These are phyloP conservation scores for Vaucheria bursata DNA, from an alignment of 352 stramenopile species.

Conservation along the genomic window DNA sequence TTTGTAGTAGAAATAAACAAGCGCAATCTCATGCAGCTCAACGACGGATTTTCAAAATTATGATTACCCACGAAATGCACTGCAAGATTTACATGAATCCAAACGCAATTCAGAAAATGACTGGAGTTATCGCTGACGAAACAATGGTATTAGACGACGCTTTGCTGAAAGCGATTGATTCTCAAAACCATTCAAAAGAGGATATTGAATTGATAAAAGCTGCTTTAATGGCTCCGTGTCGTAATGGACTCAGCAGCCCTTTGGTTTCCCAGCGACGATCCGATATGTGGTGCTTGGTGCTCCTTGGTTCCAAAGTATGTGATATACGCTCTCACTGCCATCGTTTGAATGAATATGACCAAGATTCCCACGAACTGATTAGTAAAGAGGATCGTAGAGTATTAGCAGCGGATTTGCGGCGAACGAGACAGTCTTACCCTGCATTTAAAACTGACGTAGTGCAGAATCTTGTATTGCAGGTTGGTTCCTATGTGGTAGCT, in stretches of 20 bases:
- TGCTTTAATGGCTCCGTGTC: background rate
- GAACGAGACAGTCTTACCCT: conserved; percentile 40
- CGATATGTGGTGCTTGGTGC: conserved; percentile 8
- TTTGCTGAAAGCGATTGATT: too few relatives aligned
- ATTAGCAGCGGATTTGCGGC: conserved; percentile 35
- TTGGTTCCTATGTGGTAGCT: too few relatives aligned
- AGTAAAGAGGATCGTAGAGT: conserved; percentile 37
- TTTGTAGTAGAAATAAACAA: too few relatives aligned
- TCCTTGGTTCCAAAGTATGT: background rate
- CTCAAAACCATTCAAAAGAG: too few relatives aligned
- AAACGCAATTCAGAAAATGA: too few relatives aligned
- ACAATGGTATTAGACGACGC: too few relatives aligned
- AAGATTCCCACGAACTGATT: background rate
- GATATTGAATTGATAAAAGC: background rate
- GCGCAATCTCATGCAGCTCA: too few relatives aligned
- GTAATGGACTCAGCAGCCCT: background rate
- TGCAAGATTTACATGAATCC: too few relatives aligned
- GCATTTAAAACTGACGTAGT: conserved; percentile 42
- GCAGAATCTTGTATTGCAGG: conserved; percentile 35
- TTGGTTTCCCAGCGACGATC: background rate
- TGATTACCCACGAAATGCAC: too few relatives aligned
- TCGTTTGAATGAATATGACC: background rate
- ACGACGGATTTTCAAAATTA: too few relatives aligned
- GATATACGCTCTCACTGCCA: background rate
- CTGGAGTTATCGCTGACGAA: too few relatives aligned